phyloP scores from a whole-genome alignment of 140 eudicot species.

The Oenanthe javanica region DNA sequence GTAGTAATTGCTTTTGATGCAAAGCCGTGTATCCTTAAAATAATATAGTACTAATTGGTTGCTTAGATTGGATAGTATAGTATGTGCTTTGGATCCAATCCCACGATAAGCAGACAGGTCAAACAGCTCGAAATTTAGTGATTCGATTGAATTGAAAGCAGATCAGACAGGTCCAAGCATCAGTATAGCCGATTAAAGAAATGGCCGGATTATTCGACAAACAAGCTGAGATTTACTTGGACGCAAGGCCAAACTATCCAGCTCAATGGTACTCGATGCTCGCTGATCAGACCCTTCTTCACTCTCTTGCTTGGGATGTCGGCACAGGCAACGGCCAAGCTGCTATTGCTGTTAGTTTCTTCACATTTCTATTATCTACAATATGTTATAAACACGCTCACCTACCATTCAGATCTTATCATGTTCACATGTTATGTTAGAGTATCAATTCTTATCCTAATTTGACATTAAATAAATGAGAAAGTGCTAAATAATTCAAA shows the following conservation, averaged over 20 bases:
- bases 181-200: too few relatives aligned
- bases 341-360: constrained; percentile 34
- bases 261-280: constrained; percentile 33
- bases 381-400: background rate
- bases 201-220: constrained; percentile 71
- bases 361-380: background rate
- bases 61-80: background rate
- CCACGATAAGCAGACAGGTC: background rate
- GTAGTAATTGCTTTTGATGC: too few relatives aligned
- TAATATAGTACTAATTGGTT: background rate
- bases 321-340: constrained; percentile 81
- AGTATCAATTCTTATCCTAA: too few relatives aligned
- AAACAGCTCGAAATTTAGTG: background rate
- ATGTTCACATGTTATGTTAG: too few relatives aligned
- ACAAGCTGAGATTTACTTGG: constrained; percentile 43
- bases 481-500: too few relatives aligned
- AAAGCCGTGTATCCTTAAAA: background rate
- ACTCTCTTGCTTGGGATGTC: constrained; percentile 58
- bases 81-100: background rate
- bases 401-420: too few relatives aligned
- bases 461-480: background rate
- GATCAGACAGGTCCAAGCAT: background rate
- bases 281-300: constrained; percentile 33
- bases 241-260: constrained; percentile 55
- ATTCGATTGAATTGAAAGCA: background rate